Conservation (phyloP, 805 yeast species). For the Maudiozyma turicensis region DNA sequence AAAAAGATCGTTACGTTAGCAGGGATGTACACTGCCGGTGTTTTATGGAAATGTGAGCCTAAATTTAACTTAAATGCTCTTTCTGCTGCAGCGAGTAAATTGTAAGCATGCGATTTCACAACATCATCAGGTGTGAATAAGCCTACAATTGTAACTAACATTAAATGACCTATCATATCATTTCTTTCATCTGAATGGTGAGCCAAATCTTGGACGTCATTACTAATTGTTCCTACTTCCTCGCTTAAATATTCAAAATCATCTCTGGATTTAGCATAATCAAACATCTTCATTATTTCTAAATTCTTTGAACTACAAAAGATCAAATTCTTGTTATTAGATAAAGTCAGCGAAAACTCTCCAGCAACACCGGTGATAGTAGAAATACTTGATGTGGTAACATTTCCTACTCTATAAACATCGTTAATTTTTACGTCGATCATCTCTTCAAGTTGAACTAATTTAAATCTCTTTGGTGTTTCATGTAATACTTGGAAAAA, state of each 20-base stretch:
- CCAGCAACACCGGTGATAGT: conserved; percentile 38
- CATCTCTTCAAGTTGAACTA: conserved; percentile 27
- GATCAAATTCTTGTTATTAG: conserved; percentile 30
- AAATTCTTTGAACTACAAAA: conserved; percentile 40
- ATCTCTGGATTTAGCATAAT: conserved; percentile 52
- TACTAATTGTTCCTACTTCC: not conserved
- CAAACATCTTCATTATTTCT: conserved; percentile 62
- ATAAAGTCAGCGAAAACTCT: conserved; percentile 39
- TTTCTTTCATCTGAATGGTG: conserved; percentile 20
- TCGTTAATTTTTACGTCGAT: conserved; percentile 34
- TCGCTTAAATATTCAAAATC: conserved; percentile 29
- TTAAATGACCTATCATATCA: conserved; percentile 48
- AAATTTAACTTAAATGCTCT: conserved; percentile 48
- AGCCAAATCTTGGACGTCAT: not conserved
- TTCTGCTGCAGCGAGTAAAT: conserved; percentile 53
- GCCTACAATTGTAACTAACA: conserved; percentile 60
- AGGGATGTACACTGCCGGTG: conserved; percentile 59
- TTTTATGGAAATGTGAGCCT: conserved; percentile 45
- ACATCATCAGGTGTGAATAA: conserved; percentile 49
- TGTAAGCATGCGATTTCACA: conserved; percentile 54
- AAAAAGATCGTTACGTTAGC: conserved; percentile 55
- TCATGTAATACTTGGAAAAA: conserved; percentile 48
- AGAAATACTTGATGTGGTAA: conserved; percentile 34
- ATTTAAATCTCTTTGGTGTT: conserved; percentile 34
- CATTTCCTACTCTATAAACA: conserved; percentile 33